Percentiles rank a stretch among this genome's conserved stretches.
Evolutionary conservation across 2,329 filamentous ascomycete genomes (phyloP).

Genomic region (Diatrype stigma): DNA sequence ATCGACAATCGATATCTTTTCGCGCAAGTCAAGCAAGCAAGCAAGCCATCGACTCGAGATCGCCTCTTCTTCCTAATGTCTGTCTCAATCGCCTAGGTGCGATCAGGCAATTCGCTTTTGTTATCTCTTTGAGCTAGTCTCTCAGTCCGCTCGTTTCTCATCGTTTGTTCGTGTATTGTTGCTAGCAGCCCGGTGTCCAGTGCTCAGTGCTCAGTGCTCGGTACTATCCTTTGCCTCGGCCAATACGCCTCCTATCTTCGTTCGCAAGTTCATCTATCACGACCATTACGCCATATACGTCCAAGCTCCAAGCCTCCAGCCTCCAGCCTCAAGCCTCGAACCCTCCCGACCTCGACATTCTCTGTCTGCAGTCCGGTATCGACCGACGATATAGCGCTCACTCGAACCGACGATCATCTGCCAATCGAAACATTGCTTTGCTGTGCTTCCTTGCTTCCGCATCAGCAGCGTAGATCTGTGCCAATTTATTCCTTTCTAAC

Average conservation of each 20-base stretch:
- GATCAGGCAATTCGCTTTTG: slow-evolving; percentile 23
- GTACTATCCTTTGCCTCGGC: not conserved
- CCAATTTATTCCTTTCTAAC: not conserved
- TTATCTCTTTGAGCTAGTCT: slow-evolving; percentile 42
- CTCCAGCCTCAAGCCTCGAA: too few species aligned
- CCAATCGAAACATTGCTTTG: slow-evolving; percentile 10
- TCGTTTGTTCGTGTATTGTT: slow-evolving; percentile 1
- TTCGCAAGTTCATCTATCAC: too few species aligned
- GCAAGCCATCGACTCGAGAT: not conserved
- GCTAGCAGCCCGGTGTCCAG: not conserved
- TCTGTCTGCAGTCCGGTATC: too few species aligned
- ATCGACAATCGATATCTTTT: too few species aligned
- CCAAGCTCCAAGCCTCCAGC: too few species aligned
- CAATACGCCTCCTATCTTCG: not conserved
- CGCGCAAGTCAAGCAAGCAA: too few species aligned
- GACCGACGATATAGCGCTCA: too few species aligned
- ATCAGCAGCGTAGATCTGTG: slow-evolving; percentile 12
- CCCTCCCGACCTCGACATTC: too few species aligned
- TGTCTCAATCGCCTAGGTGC: slow-evolving; percentile 23
- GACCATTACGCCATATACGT: too few species aligned
- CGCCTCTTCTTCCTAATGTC: slow-evolving; percentile 17
- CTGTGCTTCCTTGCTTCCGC: slow-evolving; percentile 16
- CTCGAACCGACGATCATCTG: slow-evolving; percentile 1
- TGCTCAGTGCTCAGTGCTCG: not conserved
- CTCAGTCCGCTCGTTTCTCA: slow-evolving; percentile 40